Conservation (phyloP, 805 yeast species). For the Citeromyces nyonsensis region DNA sequence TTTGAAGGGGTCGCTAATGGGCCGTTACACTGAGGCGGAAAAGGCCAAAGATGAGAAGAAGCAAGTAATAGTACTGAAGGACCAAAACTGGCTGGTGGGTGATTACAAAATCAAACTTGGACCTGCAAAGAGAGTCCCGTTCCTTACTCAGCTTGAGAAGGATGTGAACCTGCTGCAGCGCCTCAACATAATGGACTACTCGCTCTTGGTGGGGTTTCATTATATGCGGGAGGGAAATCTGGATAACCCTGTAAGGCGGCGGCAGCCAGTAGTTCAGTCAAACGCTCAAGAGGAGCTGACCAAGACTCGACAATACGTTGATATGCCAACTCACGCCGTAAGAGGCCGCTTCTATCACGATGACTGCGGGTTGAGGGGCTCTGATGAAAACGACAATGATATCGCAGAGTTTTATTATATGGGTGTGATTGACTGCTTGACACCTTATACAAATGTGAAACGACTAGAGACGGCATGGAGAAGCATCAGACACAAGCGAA, state of each 20-base stretch:
- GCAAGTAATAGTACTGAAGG: constrained; percentile 50
- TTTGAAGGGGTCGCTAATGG: constrained; percentile 85
- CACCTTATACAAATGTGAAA: constrained; percentile 62
- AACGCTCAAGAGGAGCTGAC: constrained; percentile 2
- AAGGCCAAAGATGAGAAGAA: constrained; percentile 12
- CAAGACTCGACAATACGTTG: constrained; percentile 6
- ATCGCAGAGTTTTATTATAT: constrained; percentile 63
- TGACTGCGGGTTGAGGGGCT: constrained; percentile 75
- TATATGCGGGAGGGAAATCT: constrained; percentile 39
- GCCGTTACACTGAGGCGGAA: constrained; percentile 39
- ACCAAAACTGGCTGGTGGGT: constrained; percentile 72
- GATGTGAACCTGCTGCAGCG: constrained; percentile 64
- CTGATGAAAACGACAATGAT: constrained; percentile 48
- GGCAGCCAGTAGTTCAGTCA: neutral
- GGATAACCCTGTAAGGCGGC: constrained; percentile 15
- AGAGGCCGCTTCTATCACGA: constrained; percentile 44
- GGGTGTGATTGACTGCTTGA: constrained; percentile 90
- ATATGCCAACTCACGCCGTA: neutral
- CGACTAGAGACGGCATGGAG: constrained; percentile 79
- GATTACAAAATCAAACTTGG: constrained; percentile 60
- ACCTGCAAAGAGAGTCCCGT: constrained; percentile 41
- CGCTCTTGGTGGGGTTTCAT: constrained; percentile 77
- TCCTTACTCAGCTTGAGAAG: constrained; percentile 53
- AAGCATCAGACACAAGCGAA: constrained; percentile 50
- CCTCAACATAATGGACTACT: constrained; percentile 90